Base-by-base conservation (phyloP, 805 yeast genomes). In the Wickerhamiella parazyma region DNA sequence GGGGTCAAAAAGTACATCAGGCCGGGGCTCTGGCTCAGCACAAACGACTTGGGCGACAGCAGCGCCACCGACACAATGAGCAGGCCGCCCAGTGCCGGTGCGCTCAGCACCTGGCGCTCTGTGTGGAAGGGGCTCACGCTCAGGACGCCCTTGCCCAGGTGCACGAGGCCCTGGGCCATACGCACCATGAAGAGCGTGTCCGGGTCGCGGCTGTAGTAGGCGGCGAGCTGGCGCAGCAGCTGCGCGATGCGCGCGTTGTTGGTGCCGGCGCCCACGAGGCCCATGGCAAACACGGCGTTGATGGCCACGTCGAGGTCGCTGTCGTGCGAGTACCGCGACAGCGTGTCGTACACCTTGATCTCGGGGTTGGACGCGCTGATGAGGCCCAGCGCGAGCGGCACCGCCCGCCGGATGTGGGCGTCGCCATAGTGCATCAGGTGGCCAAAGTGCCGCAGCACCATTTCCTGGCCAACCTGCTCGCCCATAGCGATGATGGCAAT, bases 361-460 rank as follows among this genome's bases (percentile, higher is more conserved):
- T 87, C 91, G 9, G 99, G 95, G 61, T 86, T 80, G 2, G 95
- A 84, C 2, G 93, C 79, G 4, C 94, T 83, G 6, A 89, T 81
- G 48, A 91, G 73, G 41, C 95, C 96, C 87, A 91, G 82, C n/a
- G 98, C 97, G 52, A 91, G 71, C 26, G 99, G 99, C 36, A 91
- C 97, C 16, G 95, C 87, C 55, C 94, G 76, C 55, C 87, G 80
- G 48, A 91, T 83, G 48, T 83, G 72, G 18, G 91, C 77, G 55
- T 84, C 87, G 47, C 99, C 98, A 60, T 91, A 91, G 61, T 91
- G 98, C 94, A 91, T 85, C 62, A 91, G 71, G 63, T 91, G 98
- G 38, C 94, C 87, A 61, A 89, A 89, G 63, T 91, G 98, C 60
- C 98, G 87, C 58, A 89, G 67, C 8, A 89, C 80, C 98, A 91